These are phyloP conservation scores for Bacidia gigantensis DNA, from an alignment of 495 filamentous ascomycete genomes.

Conservation along the genomic window DNA sequence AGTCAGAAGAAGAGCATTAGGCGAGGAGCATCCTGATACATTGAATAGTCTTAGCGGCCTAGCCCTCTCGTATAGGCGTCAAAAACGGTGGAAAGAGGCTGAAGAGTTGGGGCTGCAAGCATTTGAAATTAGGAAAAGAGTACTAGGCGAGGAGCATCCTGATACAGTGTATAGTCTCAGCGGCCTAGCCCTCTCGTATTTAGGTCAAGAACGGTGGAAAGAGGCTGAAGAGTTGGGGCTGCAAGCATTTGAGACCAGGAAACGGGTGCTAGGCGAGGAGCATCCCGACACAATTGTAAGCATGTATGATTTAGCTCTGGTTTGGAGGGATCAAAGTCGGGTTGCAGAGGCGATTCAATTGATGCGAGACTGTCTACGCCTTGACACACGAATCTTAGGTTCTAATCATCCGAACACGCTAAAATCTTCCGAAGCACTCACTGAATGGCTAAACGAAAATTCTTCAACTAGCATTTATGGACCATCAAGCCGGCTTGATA, in stretches of 20 bases:
- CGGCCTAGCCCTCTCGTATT: background rate
- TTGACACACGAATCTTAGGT: no score
- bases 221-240: background rate
- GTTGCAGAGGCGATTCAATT: no score
- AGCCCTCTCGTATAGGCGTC: constrained; percentile 5
- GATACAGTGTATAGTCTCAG: background rate
- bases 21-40: constrained; percentile 19
- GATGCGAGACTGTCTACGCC: no score
- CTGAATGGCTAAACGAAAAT: no score
- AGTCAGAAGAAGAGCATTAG: constrained; percentile 17
- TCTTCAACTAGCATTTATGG: no score
- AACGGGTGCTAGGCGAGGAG: constrained; percentile 6
- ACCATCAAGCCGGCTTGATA: no score
- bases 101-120: constrained; percentile 6
- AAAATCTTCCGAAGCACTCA: no score
- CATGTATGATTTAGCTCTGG: constrained; percentile 4
- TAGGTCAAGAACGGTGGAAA: background rate
- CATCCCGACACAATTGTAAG: constrained; percentile 13
- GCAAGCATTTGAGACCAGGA: background rate
- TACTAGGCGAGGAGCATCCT: background rate
- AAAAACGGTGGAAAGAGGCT: constrained; percentile 15
- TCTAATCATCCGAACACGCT: no score
- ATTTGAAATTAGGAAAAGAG: background rate
- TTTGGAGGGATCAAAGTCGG: no score
- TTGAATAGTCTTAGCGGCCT: constrained; percentile 21